Conservation (phyloP, 2,329 filamentous ascomycete genomes). For the Sporothrix curviconia region DNA sequence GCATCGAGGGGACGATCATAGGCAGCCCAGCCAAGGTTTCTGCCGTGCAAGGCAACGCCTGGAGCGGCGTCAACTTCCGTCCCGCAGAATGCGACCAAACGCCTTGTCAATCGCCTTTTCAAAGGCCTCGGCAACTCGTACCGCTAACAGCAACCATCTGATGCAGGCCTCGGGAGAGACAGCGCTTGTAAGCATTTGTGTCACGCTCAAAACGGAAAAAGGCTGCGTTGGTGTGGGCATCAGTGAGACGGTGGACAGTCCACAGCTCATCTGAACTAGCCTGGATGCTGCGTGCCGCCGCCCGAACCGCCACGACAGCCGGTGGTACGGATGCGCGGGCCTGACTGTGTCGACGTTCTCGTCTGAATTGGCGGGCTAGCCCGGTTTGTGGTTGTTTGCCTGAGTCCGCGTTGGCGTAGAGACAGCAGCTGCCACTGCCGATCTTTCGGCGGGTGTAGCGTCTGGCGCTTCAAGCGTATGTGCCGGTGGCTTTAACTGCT, state of each 20-base stretch:
- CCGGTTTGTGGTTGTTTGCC: no score
- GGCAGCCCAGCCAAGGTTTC: constrained; percentile 48
- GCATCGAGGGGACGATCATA: constrained; percentile 50
- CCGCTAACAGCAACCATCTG: constrained; percentile 49
- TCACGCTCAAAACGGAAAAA: constrained; percentile 58
- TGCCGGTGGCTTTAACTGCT: no score
- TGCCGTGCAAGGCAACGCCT: constrained; percentile 52
- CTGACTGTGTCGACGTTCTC: background rate
- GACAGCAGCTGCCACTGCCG: no score
- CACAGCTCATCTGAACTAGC: constrained; percentile 35
- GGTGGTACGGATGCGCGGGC: background rate
- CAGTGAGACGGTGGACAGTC: constrained; percentile 55
- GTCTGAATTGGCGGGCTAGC: background rate
- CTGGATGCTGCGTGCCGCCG: constrained; percentile 9
- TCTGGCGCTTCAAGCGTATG: background rate
- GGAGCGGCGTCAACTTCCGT: constrained; percentile 51
- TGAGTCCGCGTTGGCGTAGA: background rate
- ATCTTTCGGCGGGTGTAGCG: background rate
- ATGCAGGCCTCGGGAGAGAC: constrained; percentile 53
- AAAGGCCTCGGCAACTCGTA: constrained; percentile 43
- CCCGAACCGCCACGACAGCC: background rate
- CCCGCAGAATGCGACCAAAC: constrained; percentile 45
- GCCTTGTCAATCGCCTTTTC: constrained; percentile 40
- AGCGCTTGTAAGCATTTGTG: constrained; percentile 54
- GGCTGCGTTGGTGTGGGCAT: constrained; percentile 47